Evolutionary conservation across 805 yeast genomes (phyloP), one percentile per base, ranked within the genome.

Genomic region (Metschnikowia sp.): DNA sequence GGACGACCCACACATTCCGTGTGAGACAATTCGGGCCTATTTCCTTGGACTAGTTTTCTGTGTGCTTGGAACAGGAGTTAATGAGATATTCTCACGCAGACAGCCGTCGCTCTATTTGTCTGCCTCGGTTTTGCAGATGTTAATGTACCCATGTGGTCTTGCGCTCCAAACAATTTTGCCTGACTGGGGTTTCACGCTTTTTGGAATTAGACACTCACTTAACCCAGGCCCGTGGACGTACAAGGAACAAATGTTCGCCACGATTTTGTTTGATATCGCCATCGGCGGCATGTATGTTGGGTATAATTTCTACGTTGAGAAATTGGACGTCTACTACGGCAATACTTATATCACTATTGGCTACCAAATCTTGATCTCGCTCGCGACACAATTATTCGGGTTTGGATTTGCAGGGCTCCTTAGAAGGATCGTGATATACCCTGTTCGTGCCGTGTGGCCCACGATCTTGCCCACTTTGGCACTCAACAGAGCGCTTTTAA

Each of bases 381-480:
- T 79, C 44, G 72, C 85, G 10, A 75, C 84, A 29, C 88, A 84
- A 61, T 69, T 79, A 52, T 69, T 84, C 43, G 90, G 91, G 9
- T 80, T 81, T 52, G 83, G 86, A 19, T 62, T 82, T 44, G 87
- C 87, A 36, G 90, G 91, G 29, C 42, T 84, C 44, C 69, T 77
- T 36, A 71, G 84, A 54, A 73, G 77, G 51, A 68, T 82, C 31
- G 70, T 84, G 49, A 82, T 85, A 8, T 76, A 77, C 47, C 85
- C 89, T 7, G 75, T 83, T 5, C 69, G 80, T 15, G 77, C 83
- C 65, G 74, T 84, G 42, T 86, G 91, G 91, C 92, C 92, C 6
- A 63, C 79, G 2, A 76, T 76, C 56, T 70, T 86, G 59, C 85
- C 81, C 18, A 81, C 86, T 29, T 75, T 83, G 54, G 61, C 66